A percentile compares a stretch with the other conserved stretches of the same genome.
Conservation (phyloP, 371 early-diverging fungal species). For the Mucor piriformis region DNA sequence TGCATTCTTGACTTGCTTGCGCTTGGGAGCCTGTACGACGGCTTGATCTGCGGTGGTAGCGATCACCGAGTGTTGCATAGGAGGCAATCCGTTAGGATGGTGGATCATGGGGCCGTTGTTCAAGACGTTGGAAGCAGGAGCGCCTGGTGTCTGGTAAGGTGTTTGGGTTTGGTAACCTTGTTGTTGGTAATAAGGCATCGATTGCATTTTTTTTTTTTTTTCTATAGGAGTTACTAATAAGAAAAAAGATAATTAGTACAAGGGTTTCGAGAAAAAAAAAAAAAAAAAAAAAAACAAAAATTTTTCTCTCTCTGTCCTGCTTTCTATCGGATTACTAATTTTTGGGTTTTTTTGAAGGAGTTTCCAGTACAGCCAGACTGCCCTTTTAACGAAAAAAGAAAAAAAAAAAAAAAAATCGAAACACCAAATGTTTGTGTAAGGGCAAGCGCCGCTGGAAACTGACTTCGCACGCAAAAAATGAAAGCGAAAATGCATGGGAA, state of each 20-base stretch:
- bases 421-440: slow-evolving; percentile 8
- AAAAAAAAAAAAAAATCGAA: slow-evolving; percentile 1
- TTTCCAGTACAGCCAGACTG: too few species aligned
- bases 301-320: slow-evolving; percentile 6
- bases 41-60: slow-evolving; percentile 21
- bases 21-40: slow-evolving; percentile 29
- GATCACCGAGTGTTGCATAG: slow-evolving; percentile 36
- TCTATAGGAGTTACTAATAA: slow-evolving; percentile 16
- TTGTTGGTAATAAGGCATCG: slow-evolving; percentile 42
- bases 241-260: slow-evolving; percentile 10
- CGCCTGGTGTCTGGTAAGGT: slow-evolving; percentile 29
- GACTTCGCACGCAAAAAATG: slow-evolving; percentile 6
- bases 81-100: slow-evolving; percentile 37
- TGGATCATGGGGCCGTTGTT: slow-evolving; percentile 21
- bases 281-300: slow-evolving; percentile 17
- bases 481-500: slow-evolving; percentile 7
- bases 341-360: slow-evolving; percentile 7
- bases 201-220: slow-evolving; percentile 28
- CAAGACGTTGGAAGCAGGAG: slow-evolving; percentile 17
- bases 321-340: slow-evolving; percentile 12
- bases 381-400: too few species aligned
- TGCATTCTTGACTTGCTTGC: slow-evolving; percentile 56
- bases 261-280: slow-evolving; percentile 13
- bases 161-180: slow-evolving; percentile 36
- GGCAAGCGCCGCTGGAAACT: slow-evolving; percentile 15